Evolutionary conservation across 495 filamentous ascomycete species (phyloP), one percentile per base, ranked within the genome.

Genomic region (Lichenothelia convexa): DNA sequence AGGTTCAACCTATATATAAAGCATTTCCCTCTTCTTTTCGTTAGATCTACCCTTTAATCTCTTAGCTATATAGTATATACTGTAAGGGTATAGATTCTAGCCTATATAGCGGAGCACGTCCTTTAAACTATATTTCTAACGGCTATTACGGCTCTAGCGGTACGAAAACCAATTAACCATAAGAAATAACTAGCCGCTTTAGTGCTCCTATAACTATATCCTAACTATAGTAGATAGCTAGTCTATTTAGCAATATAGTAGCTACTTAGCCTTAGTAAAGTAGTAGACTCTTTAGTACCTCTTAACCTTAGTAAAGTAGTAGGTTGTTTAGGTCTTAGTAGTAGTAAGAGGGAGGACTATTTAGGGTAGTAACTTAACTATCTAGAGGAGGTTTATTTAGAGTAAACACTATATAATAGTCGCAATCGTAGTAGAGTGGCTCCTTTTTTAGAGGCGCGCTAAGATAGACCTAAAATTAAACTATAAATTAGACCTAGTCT

Each of bases 161-260:
- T n/a, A n/a, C n/a, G n/a, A n/a, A n/a, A n/a, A n/a, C n/a, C n/a
- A n/a, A n/a, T n/a, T n/a, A n/a, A n/a, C n/a, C n/a, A n/a, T n/a
- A n/a, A n/a, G n/a, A n/a, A n/a, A n/a, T n/a, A n/a, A n/a, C n/a
- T n/a, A n/a, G n/a, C n/a, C n/a, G n/a, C n/a, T n/a, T n/a, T n/a
- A n/a, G n/a, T n/a, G n/a, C n/a, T n/a, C n/a, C n/a, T n/a, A n/a
- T n/a, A n/a, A n/a, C n/a, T n/a, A n/a, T n/a, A n/a, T 26, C 41
- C 12, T 30, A 43, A 21, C 34, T 24, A 30, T 35, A 37, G 13
- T 26, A 37, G 45, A 47, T 34, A 7, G 59, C 63, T 20, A 59
- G 61, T 24, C 50, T 74, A 35, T 77, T 77, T 51, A 68, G 67
- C 30, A 53, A 53, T 26, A 43, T 65, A 7, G 49, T 55, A 2